Conservation (phyloP, 257 asterid species). For the Gentiana dahurica region DNA sequence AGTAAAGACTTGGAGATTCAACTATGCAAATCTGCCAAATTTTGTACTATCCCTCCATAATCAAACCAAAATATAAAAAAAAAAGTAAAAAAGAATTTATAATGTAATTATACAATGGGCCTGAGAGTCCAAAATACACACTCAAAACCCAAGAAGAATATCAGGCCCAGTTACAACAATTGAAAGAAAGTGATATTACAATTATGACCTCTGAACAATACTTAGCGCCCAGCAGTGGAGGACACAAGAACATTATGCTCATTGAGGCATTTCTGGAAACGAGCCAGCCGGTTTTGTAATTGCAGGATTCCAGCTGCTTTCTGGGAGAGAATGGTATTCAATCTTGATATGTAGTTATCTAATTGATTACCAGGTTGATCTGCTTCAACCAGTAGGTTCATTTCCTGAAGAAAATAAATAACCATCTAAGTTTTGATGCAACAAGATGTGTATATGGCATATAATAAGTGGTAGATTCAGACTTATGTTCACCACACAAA, state of each 20-base stretch:
- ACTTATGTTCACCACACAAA: too few relatives aligned
- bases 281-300: slow-evolving; percentile 37
- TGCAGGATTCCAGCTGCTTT: slow-evolving; percentile 26
- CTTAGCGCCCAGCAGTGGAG: slow-evolving; percentile 41
- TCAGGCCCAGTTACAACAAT: too few relatives aligned
- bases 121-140: too few relatives aligned
- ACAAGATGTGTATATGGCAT: background rate
- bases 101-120: too few relatives aligned
- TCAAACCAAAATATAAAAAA: too few relatives aligned
- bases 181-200: too few relatives aligned
- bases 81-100: too few relatives aligned
- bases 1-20: too few relatives aligned
- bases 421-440: background rate
- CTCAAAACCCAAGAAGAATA: too few relatives aligned
- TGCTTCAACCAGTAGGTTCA: slow-evolving; percentile 21
- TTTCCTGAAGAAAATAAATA: slow-evolving; percentile 18
- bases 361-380: slow-evolving; percentile 33
- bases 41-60: too few relatives aligned
- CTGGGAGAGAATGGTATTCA: slow-evolving; percentile 20
- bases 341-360: slow-evolving; percentile 20
- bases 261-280: slow-evolving; percentile 66
- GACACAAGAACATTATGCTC: slow-evolving; percentile 87
- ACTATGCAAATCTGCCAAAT: too few relatives aligned
- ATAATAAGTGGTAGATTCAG: too few relatives aligned
- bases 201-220: background rate